Percentiles rank a stretch among this genome's conserved stretches.
phyloP scores from a whole-genome alignment of 495 filamentous ascomycete species.

The Penicillium maclennaniae region DNA sequence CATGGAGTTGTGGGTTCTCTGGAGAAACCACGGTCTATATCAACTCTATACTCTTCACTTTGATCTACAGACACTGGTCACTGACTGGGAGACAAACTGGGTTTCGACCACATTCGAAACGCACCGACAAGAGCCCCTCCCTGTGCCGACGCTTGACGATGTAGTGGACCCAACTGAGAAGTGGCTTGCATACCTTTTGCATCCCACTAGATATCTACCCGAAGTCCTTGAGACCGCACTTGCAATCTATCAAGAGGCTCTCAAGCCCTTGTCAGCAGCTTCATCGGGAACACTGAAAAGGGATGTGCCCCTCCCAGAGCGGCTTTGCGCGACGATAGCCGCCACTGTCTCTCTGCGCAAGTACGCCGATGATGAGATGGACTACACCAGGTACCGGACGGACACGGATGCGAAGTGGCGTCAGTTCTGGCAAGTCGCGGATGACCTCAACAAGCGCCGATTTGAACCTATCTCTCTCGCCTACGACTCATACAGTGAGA shows the following conservation, averaged over 20 bases:
- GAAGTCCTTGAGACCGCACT: constrained; percentile 81
- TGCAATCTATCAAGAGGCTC: constrained; percentile 63
- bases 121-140: constrained; percentile 48
- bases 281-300: constrained; percentile 32
- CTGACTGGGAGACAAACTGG: constrained; percentile 70
- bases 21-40: constrained; percentile 79
- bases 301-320: constrained; percentile 55
- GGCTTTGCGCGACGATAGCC: constrained; percentile 67
- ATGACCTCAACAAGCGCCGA: constrained; percentile 81
- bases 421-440: constrained; percentile 77
- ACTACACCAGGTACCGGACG: constrained; percentile 65
- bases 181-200: constrained; percentile 64
- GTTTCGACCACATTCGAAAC: constrained; percentile 63
- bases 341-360: constrained; percentile 58
- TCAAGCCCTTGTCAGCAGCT: constrained; percentile 37
- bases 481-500: constrained; percentile 63
- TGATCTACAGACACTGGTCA: constrained; percentile 46
- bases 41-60: constrained; percentile 64
- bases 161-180: constrained; percentile 52
- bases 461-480: constrained; percentile 73
- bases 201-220: constrained; percentile 70
- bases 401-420: constrained; percentile 83
- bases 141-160: constrained; percentile 55
- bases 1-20: constrained; percentile 78
- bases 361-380: constrained; percentile 58